Evolutionary conservation across 1,139 yeast species (phyloP), one percentile per base, ranked within the genome.

Genomic region (Candida sojae): DNA sequence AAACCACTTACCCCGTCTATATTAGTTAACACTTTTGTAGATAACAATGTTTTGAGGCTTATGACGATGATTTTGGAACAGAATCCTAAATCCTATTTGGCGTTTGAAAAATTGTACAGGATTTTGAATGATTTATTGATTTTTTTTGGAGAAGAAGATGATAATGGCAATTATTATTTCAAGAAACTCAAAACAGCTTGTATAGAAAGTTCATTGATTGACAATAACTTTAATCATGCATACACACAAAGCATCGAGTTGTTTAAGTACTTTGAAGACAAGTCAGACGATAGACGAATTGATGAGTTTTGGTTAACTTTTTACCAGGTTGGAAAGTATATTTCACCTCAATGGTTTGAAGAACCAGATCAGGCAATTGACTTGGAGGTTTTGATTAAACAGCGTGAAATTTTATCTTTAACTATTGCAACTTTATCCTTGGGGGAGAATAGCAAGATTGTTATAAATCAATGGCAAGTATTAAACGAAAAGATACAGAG

Each of bases 251-350:
- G 74, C 51, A 48, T 59, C 64, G 63, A 65, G 59, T 56, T 74
- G 30, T 60, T 73, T 31, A 59, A 61, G 2, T 57, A 61, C 31
- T 61, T 57, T 44, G 43, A 51, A 6, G 46, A 47, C 4, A 41
- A 41, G 26, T 5, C 13, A 12, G 21, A 41, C 11, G 50, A 48
- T 5, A 45, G 53, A 4, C 56, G 48, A 4, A 53, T 80, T 31
- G 71, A 70, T n/a, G 53, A 51, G 10, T 59, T 70, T 46, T 84
- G 91, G 89, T 68, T 79, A 41, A 77, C 85, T 0, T 77, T 84
- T 48, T 83, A 82, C 56, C 89, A 84, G 58, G 80, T 84, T 6
- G 84, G 86, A 2, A 79, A 79, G 56, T 82, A 62, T 55, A 64
- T 75, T 10, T 73, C 83, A 2, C 82, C 83, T 0, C 64, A 64